These are phyloP conservation scores for Chytridium lagenaria DNA, from an alignment of 371 early-diverging fungal genomes.

Conservation along the genomic window DNA sequence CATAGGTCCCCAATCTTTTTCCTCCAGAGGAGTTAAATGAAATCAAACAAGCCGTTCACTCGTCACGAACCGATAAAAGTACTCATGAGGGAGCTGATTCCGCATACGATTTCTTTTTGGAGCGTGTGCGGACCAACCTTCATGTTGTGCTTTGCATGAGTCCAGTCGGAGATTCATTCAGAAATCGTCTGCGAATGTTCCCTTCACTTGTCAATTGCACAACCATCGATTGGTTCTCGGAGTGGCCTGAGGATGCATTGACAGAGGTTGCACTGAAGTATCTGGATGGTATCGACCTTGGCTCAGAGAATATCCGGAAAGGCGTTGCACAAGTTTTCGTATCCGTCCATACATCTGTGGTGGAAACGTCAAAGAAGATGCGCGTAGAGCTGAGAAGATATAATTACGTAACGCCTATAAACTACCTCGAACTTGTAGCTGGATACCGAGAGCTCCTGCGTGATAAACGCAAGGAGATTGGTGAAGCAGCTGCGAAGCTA, in stretches of 20 bases:
- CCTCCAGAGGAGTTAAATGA: conserved; percentile 57
- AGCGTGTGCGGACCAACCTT: conserved; percentile 57
- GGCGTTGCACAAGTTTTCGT: conserved; percentile 56
- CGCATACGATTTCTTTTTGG: conserved; percentile 54
- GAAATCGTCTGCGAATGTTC: conserved; percentile 61
- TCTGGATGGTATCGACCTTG: conserved; percentile 51
- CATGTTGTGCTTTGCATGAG: conserved; percentile 63
- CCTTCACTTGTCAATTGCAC: conserved; percentile 61
- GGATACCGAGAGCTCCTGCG: conserved; percentile 55
- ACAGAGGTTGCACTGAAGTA: conserved; percentile 60
- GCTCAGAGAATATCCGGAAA: conserved; percentile 45
- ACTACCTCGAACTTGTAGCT: conserved; percentile 60
- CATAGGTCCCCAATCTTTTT: conserved; percentile 59
- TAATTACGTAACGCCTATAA: conserved; percentile 64
- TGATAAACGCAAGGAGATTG: conserved; percentile 55
- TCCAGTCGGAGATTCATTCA: conserved; percentile 63
- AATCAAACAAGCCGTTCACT: conserved; percentile 48
- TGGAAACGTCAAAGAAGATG: conserved; percentile 56
- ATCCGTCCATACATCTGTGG: conserved; percentile 57
- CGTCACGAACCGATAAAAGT: conserved; percentile 36
- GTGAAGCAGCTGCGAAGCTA: conserved; percentile 55
- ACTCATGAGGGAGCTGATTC: conserved; percentile 47
- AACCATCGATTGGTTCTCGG: conserved; percentile 65
- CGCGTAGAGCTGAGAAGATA: conserved; percentile 52
- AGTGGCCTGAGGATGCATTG: conserved; percentile 66